Evolutionary conservation across 148 eudicot species (phyloP).

Genomic region (Spergularia bocconei): DNA sequence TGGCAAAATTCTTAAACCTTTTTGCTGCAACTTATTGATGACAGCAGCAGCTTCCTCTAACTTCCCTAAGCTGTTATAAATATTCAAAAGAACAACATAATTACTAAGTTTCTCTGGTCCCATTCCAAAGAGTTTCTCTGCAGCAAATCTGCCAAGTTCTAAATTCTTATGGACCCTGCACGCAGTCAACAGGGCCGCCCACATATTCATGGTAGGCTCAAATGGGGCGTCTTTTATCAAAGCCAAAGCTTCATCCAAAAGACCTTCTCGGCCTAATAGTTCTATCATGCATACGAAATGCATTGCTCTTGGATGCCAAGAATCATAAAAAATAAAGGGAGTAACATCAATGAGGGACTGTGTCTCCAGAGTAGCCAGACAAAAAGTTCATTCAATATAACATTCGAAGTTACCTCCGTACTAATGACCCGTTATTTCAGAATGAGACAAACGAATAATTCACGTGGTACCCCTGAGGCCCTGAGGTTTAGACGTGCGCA

Average conservation of each 20-base stretch:
- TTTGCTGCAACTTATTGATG: slow-evolving; percentile 45
- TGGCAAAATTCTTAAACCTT: slow-evolving; percentile 63
- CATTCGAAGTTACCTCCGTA: too few relatives aligned
- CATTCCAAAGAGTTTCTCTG: slow-evolving; percentile 73
- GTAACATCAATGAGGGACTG: too few relatives aligned
- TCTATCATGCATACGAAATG: slow-evolving; percentile 93
- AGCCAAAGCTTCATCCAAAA: slow-evolving; percentile 68
- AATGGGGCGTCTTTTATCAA: slow-evolving; percentile 68
- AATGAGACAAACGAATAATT: too few relatives aligned
- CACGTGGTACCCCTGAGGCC: too few relatives aligned
- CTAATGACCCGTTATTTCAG: too few relatives aligned
- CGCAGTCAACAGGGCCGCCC: slow-evolving; percentile 89
- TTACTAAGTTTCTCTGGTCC: slow-evolving; percentile 80
- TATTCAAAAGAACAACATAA: slow-evolving; percentile 70
- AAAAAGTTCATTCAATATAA: too few relatives aligned
- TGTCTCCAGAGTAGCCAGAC: too few relatives aligned
- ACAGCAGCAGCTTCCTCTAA: slow-evolving; percentile 72
- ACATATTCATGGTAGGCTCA: slow-evolving; percentile 74
- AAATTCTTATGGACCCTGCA: slow-evolving; percentile 68
- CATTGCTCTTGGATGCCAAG: slow-evolving; percentile 73
- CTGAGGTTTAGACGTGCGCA: too few relatives aligned
- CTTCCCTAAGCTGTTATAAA: slow-evolving; percentile 58
- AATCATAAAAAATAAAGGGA: too few relatives aligned
- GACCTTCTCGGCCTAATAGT: slow-evolving; percentile 74
- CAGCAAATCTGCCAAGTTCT: slow-evolving; percentile 68